A percentile compares a stretch with the other conserved stretches of the same genome.
Conservation (phyloP, 352 stramenopile species). For the Globisporangium spiculum region DNA sequence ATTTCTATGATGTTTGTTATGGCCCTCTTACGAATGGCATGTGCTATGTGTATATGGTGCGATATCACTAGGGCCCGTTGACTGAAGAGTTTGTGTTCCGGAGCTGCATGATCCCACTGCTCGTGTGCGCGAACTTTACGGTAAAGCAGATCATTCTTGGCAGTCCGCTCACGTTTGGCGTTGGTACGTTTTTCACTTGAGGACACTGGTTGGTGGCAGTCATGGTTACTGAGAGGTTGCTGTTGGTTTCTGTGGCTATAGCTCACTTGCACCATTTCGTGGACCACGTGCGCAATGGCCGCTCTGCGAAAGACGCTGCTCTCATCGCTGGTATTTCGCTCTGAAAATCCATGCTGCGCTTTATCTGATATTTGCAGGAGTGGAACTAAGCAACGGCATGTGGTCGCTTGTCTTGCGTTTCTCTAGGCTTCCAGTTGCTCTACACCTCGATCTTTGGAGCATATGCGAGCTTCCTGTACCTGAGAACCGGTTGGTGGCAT, state of each 20-base stretch:
- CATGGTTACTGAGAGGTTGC: neutral
- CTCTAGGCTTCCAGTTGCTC: slow-evolving; percentile 89
- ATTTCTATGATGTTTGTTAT: neutral
- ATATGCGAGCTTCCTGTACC: slow-evolving; percentile 93
- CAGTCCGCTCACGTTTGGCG: slow-evolving; percentile 93
- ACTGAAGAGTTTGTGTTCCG: slow-evolving; percentile 96
- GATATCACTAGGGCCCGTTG: slow-evolving; percentile 72
- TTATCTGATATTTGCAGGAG: no score
- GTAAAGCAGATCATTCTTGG: slow-evolving; percentile 81
- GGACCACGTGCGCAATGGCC: slow-evolving; percentile 72
- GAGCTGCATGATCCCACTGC: slow-evolving; percentile 90
- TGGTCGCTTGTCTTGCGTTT: neutral
- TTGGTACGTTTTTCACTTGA: slow-evolving; percentile 51
- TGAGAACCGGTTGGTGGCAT: slow-evolving; percentile 71
- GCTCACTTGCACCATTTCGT: slow-evolving; percentile 87
- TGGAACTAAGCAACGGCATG: neutral
- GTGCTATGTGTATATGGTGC: slow-evolving; percentile 3
- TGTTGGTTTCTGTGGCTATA: slow-evolving; percentile 26
- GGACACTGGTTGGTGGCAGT: neutral
- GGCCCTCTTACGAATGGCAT: neutral
- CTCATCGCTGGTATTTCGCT: slow-evolving; percentile 67
- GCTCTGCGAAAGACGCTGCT: slow-evolving; percentile 61
- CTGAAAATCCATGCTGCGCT: no score
- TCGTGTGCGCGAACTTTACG: slow-evolving; percentile 80
- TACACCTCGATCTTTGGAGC: slow-evolving; percentile 96